Percentiles rank a stretch among this genome's conserved stretches.
These are phyloP conservation scores for Stemphylium lycopersici DNA, from an alignment of 2,329 filamentous ascomycete genomes.

Conservation along the genomic window DNA sequence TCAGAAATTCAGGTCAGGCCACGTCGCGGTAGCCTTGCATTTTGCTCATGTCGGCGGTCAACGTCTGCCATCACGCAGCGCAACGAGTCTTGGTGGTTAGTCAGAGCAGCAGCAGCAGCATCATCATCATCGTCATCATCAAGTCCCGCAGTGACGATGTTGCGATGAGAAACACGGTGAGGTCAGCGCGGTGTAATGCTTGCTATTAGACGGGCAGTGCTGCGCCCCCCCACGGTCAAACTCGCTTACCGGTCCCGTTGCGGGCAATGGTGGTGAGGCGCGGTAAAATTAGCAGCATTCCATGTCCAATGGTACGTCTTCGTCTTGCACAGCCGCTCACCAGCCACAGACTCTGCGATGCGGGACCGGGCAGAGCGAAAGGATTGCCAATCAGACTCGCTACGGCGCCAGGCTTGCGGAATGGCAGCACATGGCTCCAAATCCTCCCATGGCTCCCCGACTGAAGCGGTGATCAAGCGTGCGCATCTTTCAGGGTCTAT, in stretches of 20 bases:
- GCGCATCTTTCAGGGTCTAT: conserved; percentile 28
- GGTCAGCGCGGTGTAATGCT: conserved; percentile 32
- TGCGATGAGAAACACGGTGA: conserved; percentile 32
- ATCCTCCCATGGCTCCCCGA: conserved; percentile 28
- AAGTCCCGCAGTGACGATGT: conserved; percentile 17
- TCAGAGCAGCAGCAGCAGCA: conserved; percentile 9
- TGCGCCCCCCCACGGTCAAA: conserved; percentile 20
- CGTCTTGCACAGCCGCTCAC: conserved; percentile 31
- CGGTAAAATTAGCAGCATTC: conserved; percentile 23
- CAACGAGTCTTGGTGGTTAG: conserved; percentile 4
- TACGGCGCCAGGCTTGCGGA: conserved; percentile 22
- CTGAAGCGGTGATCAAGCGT: conserved; percentile 40
- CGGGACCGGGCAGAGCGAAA: conserved; percentile 27
- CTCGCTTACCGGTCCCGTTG: conserved; percentile 25
- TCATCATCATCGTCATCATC: no score
- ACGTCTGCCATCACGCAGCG: conserved; percentile 21
- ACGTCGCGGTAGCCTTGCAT: conserved; percentile 9
- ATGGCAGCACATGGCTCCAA: conserved; percentile 17
- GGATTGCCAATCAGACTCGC: conserved; percentile 27
- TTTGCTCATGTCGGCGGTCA: conserved; percentile 25
- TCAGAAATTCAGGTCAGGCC: conserved; percentile 5
- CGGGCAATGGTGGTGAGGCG: conserved; percentile 28
- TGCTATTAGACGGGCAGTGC: conserved; percentile 6
- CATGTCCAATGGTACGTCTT: conserved; percentile 24
- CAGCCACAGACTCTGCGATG: conserved; percentile 28